Percentiles rank a stretch among this genome's conserved stretches.
phyloP scores from a whole-genome alignment of 2,329 filamentous ascomycete genomes.

The Penicillium sp. region DNA sequence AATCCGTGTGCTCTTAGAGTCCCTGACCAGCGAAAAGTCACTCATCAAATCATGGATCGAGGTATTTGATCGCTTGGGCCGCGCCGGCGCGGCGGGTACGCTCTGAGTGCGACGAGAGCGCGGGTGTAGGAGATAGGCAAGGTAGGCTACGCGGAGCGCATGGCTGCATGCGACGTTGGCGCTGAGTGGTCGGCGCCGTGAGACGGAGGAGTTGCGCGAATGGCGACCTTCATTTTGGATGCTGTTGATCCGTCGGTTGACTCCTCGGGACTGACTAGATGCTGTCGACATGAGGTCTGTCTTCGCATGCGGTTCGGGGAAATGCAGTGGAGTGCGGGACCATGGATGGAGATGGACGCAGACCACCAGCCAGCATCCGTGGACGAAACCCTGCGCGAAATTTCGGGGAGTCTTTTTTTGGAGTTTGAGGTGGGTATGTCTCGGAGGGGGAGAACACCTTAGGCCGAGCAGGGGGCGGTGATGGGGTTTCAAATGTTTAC shows the following conservation, averaged over 20 bases:
- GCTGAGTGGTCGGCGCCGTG: slow-evolving; percentile 45
- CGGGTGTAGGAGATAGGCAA: slow-evolving; percentile 90
- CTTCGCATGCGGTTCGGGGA: slow-evolving; percentile 24
- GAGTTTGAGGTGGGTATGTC: slow-evolving; percentile 1
- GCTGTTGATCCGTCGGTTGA: slow-evolving; percentile 49
- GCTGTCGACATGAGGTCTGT: slow-evolving; percentile 48
- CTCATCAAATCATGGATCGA: slow-evolving; percentile 81
- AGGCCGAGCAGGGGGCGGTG: slow-evolving; percentile 9
- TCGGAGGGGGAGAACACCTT: neutral
- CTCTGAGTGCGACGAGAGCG: slow-evolving; percentile 87
- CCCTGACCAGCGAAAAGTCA: slow-evolving; percentile 71
- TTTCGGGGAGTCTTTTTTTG: neutral
- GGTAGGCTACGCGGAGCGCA: slow-evolving; percentile 85
- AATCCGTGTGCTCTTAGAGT: slow-evolving; percentile 69
- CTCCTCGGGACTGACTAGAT: slow-evolving; percentile 46
- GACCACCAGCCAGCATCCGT: slow-evolving; percentile 24
- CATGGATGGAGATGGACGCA: slow-evolving; percentile 31
- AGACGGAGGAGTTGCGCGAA: slow-evolving; percentile 45
- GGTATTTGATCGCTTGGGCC: slow-evolving; percentile 68
- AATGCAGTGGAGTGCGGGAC: slow-evolving; percentile 32
- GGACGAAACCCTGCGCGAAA: neutral
- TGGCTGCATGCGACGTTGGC: slow-evolving; percentile 86
- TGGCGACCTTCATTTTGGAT: slow-evolving; percentile 45
- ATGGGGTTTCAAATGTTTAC: slow-evolving; percentile 16
- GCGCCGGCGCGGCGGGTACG: slow-evolving; percentile 65